Conservation (phyloP, 768 basidiomycete genomes). For the Collybia sp. region DNA sequence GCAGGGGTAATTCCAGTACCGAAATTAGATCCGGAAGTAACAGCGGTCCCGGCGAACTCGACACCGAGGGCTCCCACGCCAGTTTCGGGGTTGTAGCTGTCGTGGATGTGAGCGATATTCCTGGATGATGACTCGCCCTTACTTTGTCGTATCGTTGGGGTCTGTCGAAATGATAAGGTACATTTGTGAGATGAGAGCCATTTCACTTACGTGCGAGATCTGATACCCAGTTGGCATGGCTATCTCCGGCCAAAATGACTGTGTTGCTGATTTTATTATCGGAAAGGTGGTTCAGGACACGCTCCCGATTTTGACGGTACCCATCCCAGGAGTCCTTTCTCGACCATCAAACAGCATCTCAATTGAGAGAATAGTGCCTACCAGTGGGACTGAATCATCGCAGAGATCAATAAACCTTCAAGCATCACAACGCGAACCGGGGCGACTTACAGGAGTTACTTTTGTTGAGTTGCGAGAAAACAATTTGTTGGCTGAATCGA, state of each 20-base stretch:
- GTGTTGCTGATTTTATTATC: slow-evolving; percentile 47
- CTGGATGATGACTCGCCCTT: slow-evolving; percentile 16
- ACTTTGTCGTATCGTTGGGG: slow-evolving; percentile 27
- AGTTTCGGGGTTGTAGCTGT: slow-evolving; percentile 42
- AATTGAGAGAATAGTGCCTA: slow-evolving; percentile 6
- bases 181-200: no score
- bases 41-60: slow-evolving; percentile 60
- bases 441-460: slow-evolving; percentile 24
- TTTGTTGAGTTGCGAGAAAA: slow-evolving; percentile 45
- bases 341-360: slow-evolving; percentile 15
- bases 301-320: slow-evolving; percentile 49
- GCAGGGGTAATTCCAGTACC: slow-evolving; percentile 33
- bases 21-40: slow-evolving; percentile 46
- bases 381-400: background rate
- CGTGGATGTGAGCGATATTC: background rate
- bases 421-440: slow-evolving; percentile 1
- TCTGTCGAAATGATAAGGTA: slow-evolving; percentile 1
- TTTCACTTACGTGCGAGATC: slow-evolving; percentile 43
- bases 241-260: slow-evolving; percentile 54
- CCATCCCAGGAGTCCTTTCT: slow-evolving; percentile 54
- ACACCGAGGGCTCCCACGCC: slow-evolving; percentile 50
- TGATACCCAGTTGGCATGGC: slow-evolving; percentile 59
- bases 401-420: no score
- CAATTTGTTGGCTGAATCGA: slow-evolving; percentile 44
- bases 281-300: slow-evolving; percentile 46